Base-by-base conservation (phyloP, 2,329 filamentous ascomycete species). In the Escovopsis sp. region DNA sequence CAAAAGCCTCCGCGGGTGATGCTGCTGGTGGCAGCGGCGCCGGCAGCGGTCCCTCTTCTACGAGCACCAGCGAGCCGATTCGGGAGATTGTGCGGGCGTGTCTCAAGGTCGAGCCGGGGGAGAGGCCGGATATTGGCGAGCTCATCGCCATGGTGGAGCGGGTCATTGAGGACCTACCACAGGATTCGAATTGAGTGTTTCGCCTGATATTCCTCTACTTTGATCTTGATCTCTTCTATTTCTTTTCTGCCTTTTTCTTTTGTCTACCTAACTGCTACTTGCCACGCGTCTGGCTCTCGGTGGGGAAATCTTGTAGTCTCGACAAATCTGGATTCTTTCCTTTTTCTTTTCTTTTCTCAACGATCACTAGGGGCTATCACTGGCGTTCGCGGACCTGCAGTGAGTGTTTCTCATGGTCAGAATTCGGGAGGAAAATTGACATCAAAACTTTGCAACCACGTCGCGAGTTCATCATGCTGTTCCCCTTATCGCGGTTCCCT, bases 1-100 rank as follows among this genome's bases (percentile, higher is more conserved):
- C 48, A 9, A 40, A 41, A 6, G 39, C 50, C 35, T 42, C 35
- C 36, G 38, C 47, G 7, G 47, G 47, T 4, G 43, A 55, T 21
- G 21, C 34, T 28, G 32, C 35, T 8, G 31, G 43, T 36, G 42
- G 39, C 32, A 46, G 39, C 27, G 47, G n/a, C n/a, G n/a, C 21
- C 8, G 21, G 21, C 14, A 3, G 38, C 2, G 51, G 44, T 4
- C 45, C 50, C 5, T n/a, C n/a, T n/a, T n/a, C n/a, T n/a, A 60
- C 63, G 11, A 65, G 70, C 10, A 87, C 94, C 39, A 87, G 81
- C 45, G 83, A 88, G 35, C 68, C 73, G 2, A 84, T 94, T 31
- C 80, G 88, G 54, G 79, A 93, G 40, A 72, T 98, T 11, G 88
- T 98, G 36, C 69, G 86, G 52, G 78, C 71, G 52, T 98, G 90